A percentile compares a stretch with the other conserved stretches of the same genome.
Evolutionary conservation across 768 basidiomycete species (phyloP).

Genomic region (Chiua virens): DNA sequence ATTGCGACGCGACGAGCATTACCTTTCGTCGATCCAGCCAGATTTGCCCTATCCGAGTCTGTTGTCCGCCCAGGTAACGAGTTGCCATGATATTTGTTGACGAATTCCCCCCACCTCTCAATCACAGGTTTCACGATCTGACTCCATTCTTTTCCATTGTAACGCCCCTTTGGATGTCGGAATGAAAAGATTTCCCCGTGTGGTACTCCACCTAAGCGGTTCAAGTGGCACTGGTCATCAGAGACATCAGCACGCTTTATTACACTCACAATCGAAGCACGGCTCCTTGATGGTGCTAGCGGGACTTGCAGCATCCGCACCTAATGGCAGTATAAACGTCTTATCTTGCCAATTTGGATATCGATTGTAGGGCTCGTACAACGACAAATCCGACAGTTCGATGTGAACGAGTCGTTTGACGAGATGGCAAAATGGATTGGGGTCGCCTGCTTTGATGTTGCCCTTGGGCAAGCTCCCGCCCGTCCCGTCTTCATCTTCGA

Average conservation of each 20-base stretch:
- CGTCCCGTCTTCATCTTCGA: slow-evolving; percentile 38
- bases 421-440: slow-evolving; percentile 68
- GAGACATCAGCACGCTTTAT: too few relatives aligned
- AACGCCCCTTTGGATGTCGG: slow-evolving; percentile 41
- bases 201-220: slow-evolving; percentile 46
- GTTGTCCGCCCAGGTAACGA: background rate
- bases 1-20: too few relatives aligned
- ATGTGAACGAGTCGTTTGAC: slow-evolving; percentile 79
- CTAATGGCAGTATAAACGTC: too few relatives aligned
- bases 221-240: slow-evolving; percentile 9
- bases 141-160: slow-evolving; percentile 73
- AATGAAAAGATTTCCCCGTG: slow-evolving; percentile 88
- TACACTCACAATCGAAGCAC: slow-evolving; percentile 45
- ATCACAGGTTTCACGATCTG: slow-evolving; percentile 71
- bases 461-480: slow-evolving; percentile 59
- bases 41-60: too few relatives aligned
- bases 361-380: slow-evolving; percentile 60
- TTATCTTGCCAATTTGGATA: slow-evolving; percentile 48
- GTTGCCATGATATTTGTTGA: slow-evolving; percentile 32
- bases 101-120: slow-evolving; percentile 73
- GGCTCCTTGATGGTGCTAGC: slow-evolving; percentile 12
- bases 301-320: too few relatives aligned
- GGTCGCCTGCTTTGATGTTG: slow-evolving; percentile 57
- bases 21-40: too few relatives aligned
- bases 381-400: slow-evolving; percentile 69